Conservation (phyloP, 2,329 filamentous ascomycete species). For the Diplodia intermedia region DNA sequence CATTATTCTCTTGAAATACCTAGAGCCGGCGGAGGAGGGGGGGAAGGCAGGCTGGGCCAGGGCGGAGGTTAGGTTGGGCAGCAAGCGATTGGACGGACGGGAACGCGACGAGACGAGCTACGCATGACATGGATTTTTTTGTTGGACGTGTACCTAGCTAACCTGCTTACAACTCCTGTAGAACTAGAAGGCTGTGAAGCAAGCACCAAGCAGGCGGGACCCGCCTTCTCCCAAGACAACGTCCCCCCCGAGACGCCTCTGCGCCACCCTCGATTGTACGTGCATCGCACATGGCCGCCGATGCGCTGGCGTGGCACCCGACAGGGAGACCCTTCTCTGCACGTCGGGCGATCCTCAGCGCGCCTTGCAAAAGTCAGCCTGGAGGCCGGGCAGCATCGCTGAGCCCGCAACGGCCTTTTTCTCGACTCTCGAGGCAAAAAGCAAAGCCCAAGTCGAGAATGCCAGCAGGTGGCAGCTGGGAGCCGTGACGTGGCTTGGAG, state of each 20-base stretch:
- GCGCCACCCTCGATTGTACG: conserved; percentile 18
- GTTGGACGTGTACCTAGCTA: conserved; percentile 28
- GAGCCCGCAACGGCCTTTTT: conserved; percentile 5
- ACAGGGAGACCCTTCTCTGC: conserved; percentile 9
- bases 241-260: not conserved
- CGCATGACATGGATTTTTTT: conserved; percentile 27
- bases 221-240: conserved; percentile 2
- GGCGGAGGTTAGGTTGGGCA: conserved; percentile 32
- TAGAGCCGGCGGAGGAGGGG: conserved; percentile 27
- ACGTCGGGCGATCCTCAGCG: conserved; percentile 14
- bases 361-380: conserved; percentile 20
- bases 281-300: conserved; percentile 13
- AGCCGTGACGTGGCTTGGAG: conserved; percentile 7
- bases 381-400: conserved; percentile 2
- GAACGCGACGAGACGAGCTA: conserved; percentile 32
- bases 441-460: not conserved
- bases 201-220: conserved; percentile 17
- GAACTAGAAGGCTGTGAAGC: conserved; percentile 25
- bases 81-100: conserved; percentile 32
- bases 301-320: conserved; percentile 27
- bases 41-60: conserved; percentile 17
- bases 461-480: not conserved
- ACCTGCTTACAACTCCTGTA: conserved; percentile 18
- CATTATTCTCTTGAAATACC: conserved; percentile 33
- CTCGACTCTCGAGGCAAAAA: not conserved